Percentiles rank a stretch among this genome's conserved stretches.
Evolutionary conservation across 208 protist species (phyloP).

Genomic region (Pavlovales sp.): DNA sequence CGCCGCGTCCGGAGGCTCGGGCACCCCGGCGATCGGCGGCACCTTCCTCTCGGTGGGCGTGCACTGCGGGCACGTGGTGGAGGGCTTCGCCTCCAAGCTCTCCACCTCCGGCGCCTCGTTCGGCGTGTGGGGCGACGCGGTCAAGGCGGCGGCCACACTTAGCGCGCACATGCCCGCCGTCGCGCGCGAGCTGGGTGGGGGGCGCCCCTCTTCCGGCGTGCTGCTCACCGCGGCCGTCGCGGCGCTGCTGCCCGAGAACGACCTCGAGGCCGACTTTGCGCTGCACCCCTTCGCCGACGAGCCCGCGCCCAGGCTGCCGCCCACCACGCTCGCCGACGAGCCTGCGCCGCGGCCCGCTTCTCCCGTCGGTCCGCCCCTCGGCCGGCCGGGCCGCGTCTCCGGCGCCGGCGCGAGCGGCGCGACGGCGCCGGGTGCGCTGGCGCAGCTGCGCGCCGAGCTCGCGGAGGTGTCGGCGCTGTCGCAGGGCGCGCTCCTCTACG

Average conservation of each 20-base stretch:
- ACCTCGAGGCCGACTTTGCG: background rate
- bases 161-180: background rate
- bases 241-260: background rate
- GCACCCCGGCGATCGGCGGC: too few relatives aligned
- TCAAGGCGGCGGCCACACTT: background rate
- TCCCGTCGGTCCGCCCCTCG: too few relatives aligned
- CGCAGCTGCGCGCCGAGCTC: background rate
- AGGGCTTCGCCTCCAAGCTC: background rate
- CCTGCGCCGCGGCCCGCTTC: too few relatives aligned
- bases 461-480: background rate
- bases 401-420: too few relatives aligned
- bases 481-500: background rate
- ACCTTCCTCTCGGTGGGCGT: background rate
- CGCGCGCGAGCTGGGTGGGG: background rate
- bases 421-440: background rate
- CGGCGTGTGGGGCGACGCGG: background rate
- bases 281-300: background rate
- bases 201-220: background rate
- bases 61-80: background rate
- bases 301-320: too few relatives aligned
- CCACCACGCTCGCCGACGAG: too few relatives aligned
- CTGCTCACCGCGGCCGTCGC: background rate
- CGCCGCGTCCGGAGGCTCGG: too few relatives aligned
- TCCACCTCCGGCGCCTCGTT: background rate
- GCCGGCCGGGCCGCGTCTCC: too few relatives aligned